These are phyloP conservation scores for Nannizziopsis barbatae DNA, from an alignment of 2,329 filamentous ascomycete species.

Conservation along the genomic window DNA sequence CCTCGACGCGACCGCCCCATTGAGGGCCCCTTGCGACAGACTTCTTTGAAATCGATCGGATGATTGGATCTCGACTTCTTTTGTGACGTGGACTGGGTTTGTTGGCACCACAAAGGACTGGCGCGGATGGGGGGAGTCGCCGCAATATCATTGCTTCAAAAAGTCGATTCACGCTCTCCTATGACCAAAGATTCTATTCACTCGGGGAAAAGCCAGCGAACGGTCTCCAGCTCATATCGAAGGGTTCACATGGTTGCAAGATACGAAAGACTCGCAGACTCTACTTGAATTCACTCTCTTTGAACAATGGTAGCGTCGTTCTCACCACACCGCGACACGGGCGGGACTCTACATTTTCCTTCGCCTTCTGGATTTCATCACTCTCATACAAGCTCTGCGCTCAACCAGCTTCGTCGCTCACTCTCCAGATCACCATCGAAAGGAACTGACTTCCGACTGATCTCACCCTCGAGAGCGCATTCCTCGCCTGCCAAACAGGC, in stretches of 20 bases:
- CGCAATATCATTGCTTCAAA: neutral
- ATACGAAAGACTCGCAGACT: conserved; percentile 30
- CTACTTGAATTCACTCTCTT: conserved; percentile 36
- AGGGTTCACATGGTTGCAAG: neutral
- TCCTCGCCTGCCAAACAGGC: conserved; percentile 42
- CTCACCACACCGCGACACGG: conserved; percentile 42
- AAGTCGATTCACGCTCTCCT: conserved; percentile 1
- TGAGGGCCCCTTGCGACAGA: conserved; percentile 1
- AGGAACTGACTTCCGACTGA: conserved; percentile 55
- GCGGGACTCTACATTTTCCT: conserved; percentile 72
- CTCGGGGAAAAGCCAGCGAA: neutral
- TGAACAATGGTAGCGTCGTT: conserved; percentile 37
- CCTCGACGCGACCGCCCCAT: neutral
- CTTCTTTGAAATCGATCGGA: neutral
- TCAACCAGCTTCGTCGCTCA: conserved; percentile 73
- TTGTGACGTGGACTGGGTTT: conserved; percentile 4
- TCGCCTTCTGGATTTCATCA: conserved; percentile 75
- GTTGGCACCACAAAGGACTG: conserved; percentile 4
- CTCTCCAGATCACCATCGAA: conserved; percentile 91
- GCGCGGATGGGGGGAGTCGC: conserved; percentile 11
- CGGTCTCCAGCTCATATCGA: neutral
- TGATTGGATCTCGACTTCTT: neutral
- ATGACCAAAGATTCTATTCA: neutral
- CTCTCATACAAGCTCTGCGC: conserved; percentile 69
- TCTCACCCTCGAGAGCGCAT: conserved; percentile 39